A percentile compares a stretch with the other conserved stretches of the same genome.
Evolutionary conservation across 169 alveolate genomes (phyloP).

Genomic region (Perkinsus olseni): DNA sequence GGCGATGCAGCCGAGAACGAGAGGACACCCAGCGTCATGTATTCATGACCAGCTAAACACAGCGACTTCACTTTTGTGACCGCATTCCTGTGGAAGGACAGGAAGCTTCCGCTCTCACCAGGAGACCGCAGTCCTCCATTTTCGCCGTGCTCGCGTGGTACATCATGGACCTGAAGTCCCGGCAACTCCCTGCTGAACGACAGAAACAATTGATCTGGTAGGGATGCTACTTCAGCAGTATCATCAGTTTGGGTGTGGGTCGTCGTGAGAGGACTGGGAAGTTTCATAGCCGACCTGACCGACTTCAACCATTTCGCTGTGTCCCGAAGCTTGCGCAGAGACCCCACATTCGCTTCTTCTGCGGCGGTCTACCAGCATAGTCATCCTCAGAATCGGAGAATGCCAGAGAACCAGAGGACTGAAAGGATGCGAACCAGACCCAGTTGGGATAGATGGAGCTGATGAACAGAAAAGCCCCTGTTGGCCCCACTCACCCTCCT

Average conservation of each 20-base stretch:
- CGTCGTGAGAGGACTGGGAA: background rate
- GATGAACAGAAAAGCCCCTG: too few relatives aligned
- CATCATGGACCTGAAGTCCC: too few relatives aligned
- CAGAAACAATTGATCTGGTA: background rate
- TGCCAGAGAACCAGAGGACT: background rate
- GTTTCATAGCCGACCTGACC: background rate
- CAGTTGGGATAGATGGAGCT: too few relatives aligned
- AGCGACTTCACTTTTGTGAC: too few relatives aligned
- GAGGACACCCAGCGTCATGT: background rate
- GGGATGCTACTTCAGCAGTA: background rate
- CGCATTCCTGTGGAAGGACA: background rate
- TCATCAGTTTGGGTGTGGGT: background rate
- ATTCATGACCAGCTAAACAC: too few relatives aligned
- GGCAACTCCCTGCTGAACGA: background rate
- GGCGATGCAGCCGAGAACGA: background rate
- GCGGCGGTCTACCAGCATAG: background rate
- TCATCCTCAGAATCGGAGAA: background rate
- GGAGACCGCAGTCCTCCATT: background rate
- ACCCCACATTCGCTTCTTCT: background rate
- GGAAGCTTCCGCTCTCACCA: background rate
- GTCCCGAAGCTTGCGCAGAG: background rate
- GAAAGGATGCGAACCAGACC: too few relatives aligned
- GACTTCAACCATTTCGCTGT: background rate
- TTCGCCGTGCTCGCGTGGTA: background rate
- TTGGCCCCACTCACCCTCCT: background rate